phyloP scores from a whole-genome alignment of 2,329 filamentous ascomycete genomes.

The Herpotrichia juniperi region DNA sequence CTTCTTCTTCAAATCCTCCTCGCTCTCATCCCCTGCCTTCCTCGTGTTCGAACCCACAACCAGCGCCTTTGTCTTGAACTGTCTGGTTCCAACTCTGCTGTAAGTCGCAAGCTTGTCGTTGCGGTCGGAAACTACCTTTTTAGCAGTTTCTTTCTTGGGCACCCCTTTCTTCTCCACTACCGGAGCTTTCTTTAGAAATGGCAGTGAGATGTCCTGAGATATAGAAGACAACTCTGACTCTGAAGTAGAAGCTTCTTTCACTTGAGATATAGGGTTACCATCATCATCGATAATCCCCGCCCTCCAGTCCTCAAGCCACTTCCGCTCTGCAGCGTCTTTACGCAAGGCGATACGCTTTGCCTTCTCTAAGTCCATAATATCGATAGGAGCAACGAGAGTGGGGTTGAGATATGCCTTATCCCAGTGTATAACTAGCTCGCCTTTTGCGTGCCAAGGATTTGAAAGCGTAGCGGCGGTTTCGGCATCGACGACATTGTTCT shows the following conservation, averaged over 20 bases:
- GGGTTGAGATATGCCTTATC: slow-evolving; percentile 18
- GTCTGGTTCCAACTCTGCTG: background rate
- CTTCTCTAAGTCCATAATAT: slow-evolving; percentile 17
- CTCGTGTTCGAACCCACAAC: background rate
- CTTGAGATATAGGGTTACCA: slow-evolving; percentile 10
- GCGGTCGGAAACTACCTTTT: background rate
- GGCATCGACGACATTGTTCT: slow-evolving; percentile 13
- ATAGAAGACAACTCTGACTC: background rate
- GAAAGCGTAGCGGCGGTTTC: slow-evolving; percentile 17
- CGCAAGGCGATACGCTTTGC: slow-evolving; percentile 13
- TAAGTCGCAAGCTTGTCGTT: background rate
- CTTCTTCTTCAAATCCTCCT: background rate
- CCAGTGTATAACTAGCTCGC: slow-evolving; percentile 15
- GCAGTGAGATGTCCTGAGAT: background rate
- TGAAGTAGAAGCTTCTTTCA: background rate
- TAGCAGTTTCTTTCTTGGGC: background rate
- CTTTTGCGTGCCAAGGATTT: slow-evolving; percentile 17
- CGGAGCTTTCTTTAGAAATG: background rate
- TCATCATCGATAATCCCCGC: slow-evolving; percentile 26
- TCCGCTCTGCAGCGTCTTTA: slow-evolving; percentile 15
- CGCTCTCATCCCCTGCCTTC: background rate
- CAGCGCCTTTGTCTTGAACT: background rate
- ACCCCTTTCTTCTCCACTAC: background rate
- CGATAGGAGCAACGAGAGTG: slow-evolving; percentile 12
- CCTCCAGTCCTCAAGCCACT: slow-evolving; percentile 19